Conservation (phyloP, 2,329 filamentous ascomycete species). For the Aspergillus thermomutatus region DNA sequence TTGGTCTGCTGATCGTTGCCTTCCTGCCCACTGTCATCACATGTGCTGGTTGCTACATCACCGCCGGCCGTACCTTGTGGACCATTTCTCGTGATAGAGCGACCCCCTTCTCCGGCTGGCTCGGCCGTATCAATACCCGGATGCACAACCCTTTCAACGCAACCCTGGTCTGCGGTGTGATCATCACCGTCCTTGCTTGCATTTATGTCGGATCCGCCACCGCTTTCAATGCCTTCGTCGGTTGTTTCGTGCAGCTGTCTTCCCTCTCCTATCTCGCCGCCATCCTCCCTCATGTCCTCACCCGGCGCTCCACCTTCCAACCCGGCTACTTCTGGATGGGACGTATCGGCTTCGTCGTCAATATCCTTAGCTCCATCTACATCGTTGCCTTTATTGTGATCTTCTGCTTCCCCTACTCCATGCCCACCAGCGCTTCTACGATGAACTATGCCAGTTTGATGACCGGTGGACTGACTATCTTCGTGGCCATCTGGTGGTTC, state of each 20-base stretch:
- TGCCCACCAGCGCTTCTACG: constrained; percentile 43
- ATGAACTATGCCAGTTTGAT: constrained; percentile 57
- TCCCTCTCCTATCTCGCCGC: constrained; percentile 54
- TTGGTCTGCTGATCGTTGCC: constrained; percentile 57
- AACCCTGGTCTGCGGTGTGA: constrained; percentile 52
- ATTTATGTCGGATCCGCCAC: constrained; percentile 55
- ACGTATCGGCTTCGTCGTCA: constrained; percentile 49
- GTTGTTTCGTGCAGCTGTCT: constrained; percentile 57
- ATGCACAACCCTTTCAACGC: constrained; percentile 60
- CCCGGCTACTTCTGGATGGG: constrained; percentile 55
- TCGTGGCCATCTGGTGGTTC: constrained; percentile 48
- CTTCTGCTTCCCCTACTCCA: constrained; percentile 56
- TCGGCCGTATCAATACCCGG: constrained; percentile 51
- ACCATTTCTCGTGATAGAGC: constrained; percentile 57
- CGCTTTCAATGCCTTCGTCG: constrained; percentile 57
- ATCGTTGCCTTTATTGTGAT: constrained; percentile 57
- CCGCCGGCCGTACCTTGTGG: constrained; percentile 62
- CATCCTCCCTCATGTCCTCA: constrained; percentile 51
- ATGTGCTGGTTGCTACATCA: constrained; percentile 55
- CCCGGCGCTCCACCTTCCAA: constrained; percentile 50
- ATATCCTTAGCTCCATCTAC: constrained; percentile 49
- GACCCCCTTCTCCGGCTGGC: constrained; percentile 54
- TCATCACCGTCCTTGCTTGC: constrained; percentile 54
- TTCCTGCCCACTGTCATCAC: constrained; percentile 56
- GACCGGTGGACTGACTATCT: constrained; percentile 50